Conservation (phyloP, 1,139 yeast species). For the Blastobotrys ciferrii region DNA sequence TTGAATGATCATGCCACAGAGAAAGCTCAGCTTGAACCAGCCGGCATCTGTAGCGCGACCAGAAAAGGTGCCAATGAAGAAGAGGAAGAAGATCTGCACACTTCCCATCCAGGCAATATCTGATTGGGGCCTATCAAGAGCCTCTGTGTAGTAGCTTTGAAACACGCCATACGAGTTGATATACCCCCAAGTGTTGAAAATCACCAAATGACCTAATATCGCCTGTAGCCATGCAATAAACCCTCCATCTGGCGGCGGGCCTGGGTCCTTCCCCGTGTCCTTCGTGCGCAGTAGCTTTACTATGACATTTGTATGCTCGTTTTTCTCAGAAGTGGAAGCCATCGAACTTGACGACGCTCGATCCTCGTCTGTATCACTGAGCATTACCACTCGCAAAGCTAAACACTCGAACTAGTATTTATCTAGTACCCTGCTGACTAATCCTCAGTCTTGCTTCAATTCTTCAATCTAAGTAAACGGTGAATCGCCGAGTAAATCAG, state of each 20-base stretch:
- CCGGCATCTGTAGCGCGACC: constrained; percentile 41
- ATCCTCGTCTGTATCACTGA: neutral
- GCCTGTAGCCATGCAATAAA: constrained; percentile 35
- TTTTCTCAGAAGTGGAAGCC: neutral
- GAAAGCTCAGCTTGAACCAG: constrained; percentile 26
- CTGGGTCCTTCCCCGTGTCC: neutral
- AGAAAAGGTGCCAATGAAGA: constrained; percentile 53
- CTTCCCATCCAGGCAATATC: constrained; percentile 33
- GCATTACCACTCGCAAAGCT: neutral
- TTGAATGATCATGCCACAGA: constrained; percentile 45
- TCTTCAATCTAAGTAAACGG: too few relatives aligned
- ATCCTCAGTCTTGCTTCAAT: too few relatives aligned
- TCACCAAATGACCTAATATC: constrained; percentile 45
- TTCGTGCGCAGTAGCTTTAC: neutral
- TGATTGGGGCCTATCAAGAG: constrained; percentile 44
- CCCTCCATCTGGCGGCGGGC: constrained; percentile 35
- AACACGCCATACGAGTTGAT: constrained; percentile 61
- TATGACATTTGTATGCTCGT: neutral
- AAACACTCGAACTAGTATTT: too few relatives aligned
- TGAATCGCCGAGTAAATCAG: too few relatives aligned
- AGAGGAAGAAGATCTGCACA: constrained; percentile 36
- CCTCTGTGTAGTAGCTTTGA: constrained; percentile 53
- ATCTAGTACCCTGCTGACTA: too few relatives aligned
- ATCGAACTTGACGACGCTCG: neutral
- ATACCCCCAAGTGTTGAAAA: constrained; percentile 55